These are phyloP conservation scores for Dioszegia crocea DNA, from an alignment of 768 basidiomycete genomes.

Conservation along the genomic window DNA sequence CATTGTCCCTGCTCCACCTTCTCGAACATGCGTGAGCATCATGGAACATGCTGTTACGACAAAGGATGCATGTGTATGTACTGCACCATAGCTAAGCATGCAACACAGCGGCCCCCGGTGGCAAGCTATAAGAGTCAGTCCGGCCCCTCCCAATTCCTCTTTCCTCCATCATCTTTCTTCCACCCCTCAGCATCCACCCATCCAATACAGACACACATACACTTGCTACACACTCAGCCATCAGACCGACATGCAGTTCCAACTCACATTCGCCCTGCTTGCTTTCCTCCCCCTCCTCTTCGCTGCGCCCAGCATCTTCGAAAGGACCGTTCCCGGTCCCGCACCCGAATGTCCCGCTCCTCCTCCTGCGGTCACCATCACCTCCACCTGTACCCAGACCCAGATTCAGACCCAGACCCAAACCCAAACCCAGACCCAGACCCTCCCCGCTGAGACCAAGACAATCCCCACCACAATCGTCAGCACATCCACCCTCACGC, in stretches of 20 bases:
- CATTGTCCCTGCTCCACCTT: neutral
- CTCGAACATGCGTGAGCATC: neutral
- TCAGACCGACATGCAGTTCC: neutral
- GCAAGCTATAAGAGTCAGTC: neutral
- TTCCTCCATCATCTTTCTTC: neutral
- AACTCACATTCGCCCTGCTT: neutral
- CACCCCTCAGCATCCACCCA: neutral
- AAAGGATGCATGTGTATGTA: no score
- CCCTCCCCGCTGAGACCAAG: neutral
- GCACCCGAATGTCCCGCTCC: neutral
- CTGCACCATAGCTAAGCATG: no score
- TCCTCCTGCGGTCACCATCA: neutral
- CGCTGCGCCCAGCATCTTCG: neutral
- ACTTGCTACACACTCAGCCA: neutral
- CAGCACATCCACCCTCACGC: neutral
- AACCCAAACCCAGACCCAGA: neutral
- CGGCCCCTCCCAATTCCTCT: neutral
- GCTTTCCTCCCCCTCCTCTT: constrained; percentile 5
- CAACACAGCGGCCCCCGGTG: neutral
- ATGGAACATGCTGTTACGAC: no score
- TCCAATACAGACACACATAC: neutral
- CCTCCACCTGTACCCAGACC: constrained; percentile 1
- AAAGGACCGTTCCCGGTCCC: neutral
- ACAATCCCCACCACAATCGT: neutral
- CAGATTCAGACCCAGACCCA: neutral